Conservation (phyloP, 1,139 yeast species). For the Pichia sp. region DNA sequence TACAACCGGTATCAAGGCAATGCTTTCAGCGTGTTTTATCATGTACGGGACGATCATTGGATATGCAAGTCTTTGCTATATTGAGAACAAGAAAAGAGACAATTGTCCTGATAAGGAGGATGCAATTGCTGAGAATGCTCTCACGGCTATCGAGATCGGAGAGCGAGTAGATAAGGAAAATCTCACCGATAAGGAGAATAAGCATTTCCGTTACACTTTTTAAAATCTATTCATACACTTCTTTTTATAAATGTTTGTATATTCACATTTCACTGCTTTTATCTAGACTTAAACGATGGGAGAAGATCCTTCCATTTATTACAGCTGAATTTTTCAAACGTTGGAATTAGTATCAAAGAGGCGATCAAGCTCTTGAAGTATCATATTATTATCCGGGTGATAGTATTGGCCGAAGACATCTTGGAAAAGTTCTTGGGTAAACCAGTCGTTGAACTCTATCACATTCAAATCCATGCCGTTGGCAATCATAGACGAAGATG, state of each 20-base stretch:
- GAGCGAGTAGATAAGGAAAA: slow-evolving; percentile 49
- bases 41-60: slow-evolving; percentile 27
- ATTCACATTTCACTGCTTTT: too few relatives aligned
- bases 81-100: slow-evolving; percentile 29
- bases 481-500: slow-evolving; percentile 2
- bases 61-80: slow-evolving; percentile 26
- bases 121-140: slow-evolving; percentile 11
- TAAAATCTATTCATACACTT: neutral
- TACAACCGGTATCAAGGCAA: slow-evolving; percentile 40
- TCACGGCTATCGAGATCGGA: slow-evolving; percentile 21
- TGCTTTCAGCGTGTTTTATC: slow-evolving; percentile 29
- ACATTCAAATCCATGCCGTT: neutral
- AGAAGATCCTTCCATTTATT: too few relatives aligned
- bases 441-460: slow-evolving; percentile 20
- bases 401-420: slow-evolving; percentile 17
- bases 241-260: too few relatives aligned
- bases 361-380: slow-evolving; percentile 2
- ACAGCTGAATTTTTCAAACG: too few relatives aligned
- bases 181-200: slow-evolving; percentile 60
- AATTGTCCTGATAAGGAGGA: slow-evolving; percentile 5
- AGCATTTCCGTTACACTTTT: slow-evolving; percentile 45
- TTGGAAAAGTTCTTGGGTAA: slow-evolving; percentile 19
- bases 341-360: too few relatives aligned
- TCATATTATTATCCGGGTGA: slow-evolving; percentile 11
- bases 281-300: too few relatives aligned